Conservation (phyloP, 2,329 filamentous ascomycete species). For the Cercospora janseana region DNA sequence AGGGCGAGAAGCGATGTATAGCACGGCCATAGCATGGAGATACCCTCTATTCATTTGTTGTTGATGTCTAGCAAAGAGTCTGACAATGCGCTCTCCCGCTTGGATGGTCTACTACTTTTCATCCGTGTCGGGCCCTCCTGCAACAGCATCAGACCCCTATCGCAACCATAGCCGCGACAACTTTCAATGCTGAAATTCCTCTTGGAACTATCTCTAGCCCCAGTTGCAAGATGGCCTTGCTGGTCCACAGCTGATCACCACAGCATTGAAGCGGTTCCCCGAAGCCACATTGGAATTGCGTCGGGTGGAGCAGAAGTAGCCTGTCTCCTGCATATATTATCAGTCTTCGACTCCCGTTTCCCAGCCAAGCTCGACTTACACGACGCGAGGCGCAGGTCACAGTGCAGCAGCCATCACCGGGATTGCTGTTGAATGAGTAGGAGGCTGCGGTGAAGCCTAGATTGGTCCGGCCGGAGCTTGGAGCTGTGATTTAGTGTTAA, state of each 20-base stretch:
- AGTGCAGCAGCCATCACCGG: too few relatives aligned
- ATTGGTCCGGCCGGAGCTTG: too few relatives aligned
- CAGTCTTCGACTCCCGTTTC: too few relatives aligned
- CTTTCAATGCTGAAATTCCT: not conserved
- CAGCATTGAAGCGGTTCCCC: not conserved
- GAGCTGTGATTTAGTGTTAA: too few relatives aligned
- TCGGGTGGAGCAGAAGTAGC: too few relatives aligned
- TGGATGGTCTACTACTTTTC: not conserved
- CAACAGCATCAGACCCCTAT: not conserved
- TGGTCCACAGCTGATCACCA: not conserved
- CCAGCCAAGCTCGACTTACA: too few relatives aligned
- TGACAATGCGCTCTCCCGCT: too few relatives aligned
- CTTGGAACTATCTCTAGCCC: not conserved
- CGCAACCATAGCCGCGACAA: not conserved
- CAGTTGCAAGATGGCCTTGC: not conserved
- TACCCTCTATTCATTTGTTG: conserved; percentile 8
- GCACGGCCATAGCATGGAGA: conserved; percentile 1
- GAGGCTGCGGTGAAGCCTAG: too few relatives aligned
- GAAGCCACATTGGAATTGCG: not conserved
- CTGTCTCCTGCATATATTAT: too few relatives aligned
- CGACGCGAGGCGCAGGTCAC: too few relatives aligned
- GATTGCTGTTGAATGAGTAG: too few relatives aligned
- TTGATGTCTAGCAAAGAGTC: not conserved
- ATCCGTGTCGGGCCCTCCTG: not conserved
- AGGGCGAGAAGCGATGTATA: conserved; percentile 11